phyloP scores from a whole-genome alignment of 2,329 filamentous ascomycete genomes.

The Elsinoe arachidis region DNA sequence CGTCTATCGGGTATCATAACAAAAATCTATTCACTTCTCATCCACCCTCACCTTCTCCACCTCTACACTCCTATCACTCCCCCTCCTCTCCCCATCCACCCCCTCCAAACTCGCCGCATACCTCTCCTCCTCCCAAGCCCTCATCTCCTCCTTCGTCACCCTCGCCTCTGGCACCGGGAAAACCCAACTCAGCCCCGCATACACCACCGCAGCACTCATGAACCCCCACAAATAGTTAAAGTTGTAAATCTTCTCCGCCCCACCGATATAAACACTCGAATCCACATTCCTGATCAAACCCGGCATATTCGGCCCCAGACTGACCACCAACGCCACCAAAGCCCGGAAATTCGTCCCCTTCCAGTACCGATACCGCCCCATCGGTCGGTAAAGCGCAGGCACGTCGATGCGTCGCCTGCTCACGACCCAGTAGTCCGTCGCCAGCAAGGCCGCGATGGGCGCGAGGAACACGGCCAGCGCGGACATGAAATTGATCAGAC shows the following conservation, averaged over 20 bases:
- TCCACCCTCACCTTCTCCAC: neutral
- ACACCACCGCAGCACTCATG: constrained; percentile 46
- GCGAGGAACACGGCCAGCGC: constrained; percentile 58
- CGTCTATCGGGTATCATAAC: neutral
- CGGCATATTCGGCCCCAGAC: constrained; percentile 49
- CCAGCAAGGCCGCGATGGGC: constrained; percentile 53
- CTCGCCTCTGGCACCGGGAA: neutral
- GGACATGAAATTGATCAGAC: constrained; percentile 49
- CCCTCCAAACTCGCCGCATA: neutral
- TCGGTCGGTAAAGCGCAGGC: constrained; percentile 42
- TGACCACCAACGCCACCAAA: constrained; percentile 47
- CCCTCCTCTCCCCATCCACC: neutral
- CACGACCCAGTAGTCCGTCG: constrained; percentile 53
- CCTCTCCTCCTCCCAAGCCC: neutral
- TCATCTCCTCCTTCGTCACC: neutral
- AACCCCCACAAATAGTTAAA: constrained; percentile 60
- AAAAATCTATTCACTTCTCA: neutral
- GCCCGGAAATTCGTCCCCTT: constrained; percentile 53
- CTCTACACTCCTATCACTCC: neutral
- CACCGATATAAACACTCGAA: constrained; percentile 10
- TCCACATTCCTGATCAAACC: constrained; percentile 28
- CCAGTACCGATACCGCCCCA: constrained; percentile 44
- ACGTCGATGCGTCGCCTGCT: constrained; percentile 38
- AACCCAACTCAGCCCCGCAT: constrained; percentile 34
- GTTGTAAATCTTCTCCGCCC: constrained; percentile 25